Evolutionary conservation across 2,329 filamentous ascomycete species (phyloP).

Genomic region (Malbranchea zuffiana): DNA sequence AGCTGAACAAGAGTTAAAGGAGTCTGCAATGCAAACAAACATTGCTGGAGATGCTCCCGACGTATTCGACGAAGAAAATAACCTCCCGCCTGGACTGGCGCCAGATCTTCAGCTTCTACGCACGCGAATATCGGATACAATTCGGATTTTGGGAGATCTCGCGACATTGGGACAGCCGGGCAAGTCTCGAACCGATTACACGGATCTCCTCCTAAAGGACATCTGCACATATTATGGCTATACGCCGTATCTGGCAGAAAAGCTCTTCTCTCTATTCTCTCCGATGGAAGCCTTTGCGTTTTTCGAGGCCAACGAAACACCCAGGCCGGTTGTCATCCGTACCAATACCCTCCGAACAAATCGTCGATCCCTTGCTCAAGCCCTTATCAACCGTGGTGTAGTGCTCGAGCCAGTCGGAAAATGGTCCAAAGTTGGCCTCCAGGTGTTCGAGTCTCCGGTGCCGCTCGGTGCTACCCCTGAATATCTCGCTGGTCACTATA

Average conservation of each 20-base stretch:
- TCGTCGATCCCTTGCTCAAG: slow-evolving; percentile 71
- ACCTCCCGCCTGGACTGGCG: slow-evolving; percentile 54
- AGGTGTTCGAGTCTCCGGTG: slow-evolving; percentile 83
- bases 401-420: slow-evolving; percentile 94
- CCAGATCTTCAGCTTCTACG: slow-evolving; percentile 85
- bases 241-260: slow-evolving; percentile 86
- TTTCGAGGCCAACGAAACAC: slow-evolving; percentile 96
- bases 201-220: slow-evolving; percentile 73
- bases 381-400: slow-evolving; percentile 90
- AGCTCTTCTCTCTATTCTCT: slow-evolving; percentile 84
- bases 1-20: slow-evolving; percentile 73
- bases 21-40: slow-evolving; percentile 83
- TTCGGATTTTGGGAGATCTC: slow-evolving; percentile 84
- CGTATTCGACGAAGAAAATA: slow-evolving; percentile 48
- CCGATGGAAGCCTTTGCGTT: slow-evolving; percentile 93
- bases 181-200: slow-evolving; percentile 79
- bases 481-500: slow-evolving; percentile 95
- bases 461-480: slow-evolving; percentile 92
- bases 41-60: slow-evolving; percentile 65
- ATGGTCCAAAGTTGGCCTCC: slow-evolving; percentile 95
- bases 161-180: slow-evolving; percentile 67
- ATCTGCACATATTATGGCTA: slow-evolving; percentile 97
- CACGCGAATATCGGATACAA: slow-evolving; percentile 80
- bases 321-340: slow-evolving; percentile 85
- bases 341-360: slow-evolving; percentile 85